Evolutionary conservation across 495 filamentous ascomycete genomes (phyloP), one percentile per base, ranked within the genome.

Genomic region (Hyaloscypha finlandica): DNA sequence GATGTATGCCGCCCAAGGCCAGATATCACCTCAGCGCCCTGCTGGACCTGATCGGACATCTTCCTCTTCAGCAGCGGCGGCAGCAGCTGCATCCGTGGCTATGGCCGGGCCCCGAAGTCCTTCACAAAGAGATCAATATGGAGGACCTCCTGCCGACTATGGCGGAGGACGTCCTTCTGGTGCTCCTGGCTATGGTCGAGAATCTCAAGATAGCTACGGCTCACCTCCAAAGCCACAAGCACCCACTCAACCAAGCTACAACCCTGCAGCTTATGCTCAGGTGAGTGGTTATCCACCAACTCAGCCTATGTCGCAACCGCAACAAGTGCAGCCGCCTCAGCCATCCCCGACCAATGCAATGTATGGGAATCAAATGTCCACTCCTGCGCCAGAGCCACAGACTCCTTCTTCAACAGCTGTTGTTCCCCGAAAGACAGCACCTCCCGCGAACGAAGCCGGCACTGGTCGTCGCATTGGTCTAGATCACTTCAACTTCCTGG

Each of bases 401-500:
- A 60, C 75, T 69, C 33, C 67, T 64, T 51, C 77, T 56, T 76
- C 78, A 59, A 65, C 74, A 66, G 73, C 71, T 31, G 64, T 74
- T 25, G 81, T 82, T 56, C 81, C 74, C 16, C 76, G 66, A 64
- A 85, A 83, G 79, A 72, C 81, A n/a, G 73, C 83, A 63, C 85
- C 88, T 61, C 83, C 83, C 20, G 84, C 84, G 20, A 84, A 83
- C n/a, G 85, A 85, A 59, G 78, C 85, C 19, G 89, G 90, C 39
- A 86, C 85, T 19, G 91, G 90, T 55, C 79, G 86, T 67, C 83
- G 95, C 63, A 97, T 99, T 73, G 95, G 95, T 35, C 83, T 99
- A 56, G 95, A 98, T 76, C 93, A 98, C 76, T 99, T 99, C 83
- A 99, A 99, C 75, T 99, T 99, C 86, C 85, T 99, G 68, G 95